Base-by-base conservation (phyloP, 768 basidiomycete species). In the Russula sp. region DNA sequence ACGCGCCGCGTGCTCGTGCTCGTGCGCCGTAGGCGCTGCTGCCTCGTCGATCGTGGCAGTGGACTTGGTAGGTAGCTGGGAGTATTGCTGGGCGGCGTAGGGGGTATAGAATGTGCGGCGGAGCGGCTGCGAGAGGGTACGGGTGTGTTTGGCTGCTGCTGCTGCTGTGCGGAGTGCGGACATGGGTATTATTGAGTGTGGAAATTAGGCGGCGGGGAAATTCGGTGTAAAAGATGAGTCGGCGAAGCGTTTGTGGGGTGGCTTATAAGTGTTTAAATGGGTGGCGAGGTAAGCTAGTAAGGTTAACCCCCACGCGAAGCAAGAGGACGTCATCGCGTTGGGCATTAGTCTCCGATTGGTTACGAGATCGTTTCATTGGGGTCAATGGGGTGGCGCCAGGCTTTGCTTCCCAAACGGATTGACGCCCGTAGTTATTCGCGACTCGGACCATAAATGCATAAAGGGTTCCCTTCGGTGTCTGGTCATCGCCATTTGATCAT, bases 91-190 rank as follows among this genome's bases (percentile, higher is more conserved):
- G n/a, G 75, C 78, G 66, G 79, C 79, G 72, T 83, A 86, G 56
- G 86, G 85, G 13, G 87, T 83, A 75, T 87, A 88, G 75, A 89
- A 88, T 0, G 81, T 70, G 65, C 88, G 86, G 34, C 63, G 66
- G 59, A 68, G 62, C 30, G 70, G 64, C 51, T 66, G 67, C 52
- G 73, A 72, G 66, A 74, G 70, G 22, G 70, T 32, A 65, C 73
- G 75, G 64, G 72, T 59, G 69, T 73, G 72, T 34, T 73, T 74
- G 30, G 70, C 38, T 18, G 34, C 24, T 13, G 59, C 24, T 61
- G 69, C 38, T 40, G 16, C 34, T 58, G 68, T n/a, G 67, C 73
- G 75, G 59, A 73, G 30, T 52, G 67, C 62, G 54, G 75, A 73
- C 73, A 76, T 74, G 61, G 67, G 1, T n/a, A 44, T n/a, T 34